Evolutionary conservation across 1,284 basidiomycete species (phyloP).

Genomic region (Boletellus sp.): DNA sequence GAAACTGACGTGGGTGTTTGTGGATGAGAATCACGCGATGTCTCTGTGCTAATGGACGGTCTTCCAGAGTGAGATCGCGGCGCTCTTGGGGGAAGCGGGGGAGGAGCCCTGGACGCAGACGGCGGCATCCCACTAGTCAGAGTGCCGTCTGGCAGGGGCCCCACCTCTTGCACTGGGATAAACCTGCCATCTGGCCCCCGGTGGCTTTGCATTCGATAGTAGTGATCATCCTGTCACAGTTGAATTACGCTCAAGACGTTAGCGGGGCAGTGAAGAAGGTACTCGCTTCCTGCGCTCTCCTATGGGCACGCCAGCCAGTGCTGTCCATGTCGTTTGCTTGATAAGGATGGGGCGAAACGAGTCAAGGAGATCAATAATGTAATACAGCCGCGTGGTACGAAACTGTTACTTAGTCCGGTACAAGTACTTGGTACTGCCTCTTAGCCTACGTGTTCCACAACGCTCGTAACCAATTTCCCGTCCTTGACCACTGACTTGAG

Average conservation of each 20-base stretch:
- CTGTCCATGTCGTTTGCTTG: slow-evolving; percentile 51
- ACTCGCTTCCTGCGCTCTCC: slow-evolving; percentile 46
- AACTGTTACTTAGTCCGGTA: too few species aligned
- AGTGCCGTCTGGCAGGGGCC: slow-evolving; percentile 47
- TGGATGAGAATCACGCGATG: slow-evolving; percentile 8
- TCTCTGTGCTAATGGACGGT: slow-evolving; percentile 2
- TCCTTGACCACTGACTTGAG: slow-evolving; percentile 79
- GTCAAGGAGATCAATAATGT: too few species aligned
- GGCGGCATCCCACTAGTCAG: slow-evolving; percentile 52
- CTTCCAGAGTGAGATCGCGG: slow-evolving; percentile 4
- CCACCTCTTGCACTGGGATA: slow-evolving; percentile 51
- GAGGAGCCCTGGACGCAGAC: slow-evolving; percentile 23
- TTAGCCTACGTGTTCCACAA: slow-evolving; percentile 86
- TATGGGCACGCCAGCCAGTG: slow-evolving; percentile 63
- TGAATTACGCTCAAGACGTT: slow-evolving; percentile 1
- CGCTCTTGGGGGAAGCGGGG: slow-evolving; percentile 38
- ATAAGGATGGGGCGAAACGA: too few species aligned
- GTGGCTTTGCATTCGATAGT: slow-evolving; percentile 32
- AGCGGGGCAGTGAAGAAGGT: background rate
- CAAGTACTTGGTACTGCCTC: background rate
- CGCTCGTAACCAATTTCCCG: slow-evolving; percentile 84
- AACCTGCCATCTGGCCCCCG: slow-evolving; percentile 49
- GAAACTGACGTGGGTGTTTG: slow-evolving; percentile 7
- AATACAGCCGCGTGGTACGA: background rate
- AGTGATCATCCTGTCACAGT: slow-evolving; percentile 42